Evolutionary conservation across 2,329 filamentous ascomycete species (phyloP).

Genomic region (Fusarium torulosum): DNA sequence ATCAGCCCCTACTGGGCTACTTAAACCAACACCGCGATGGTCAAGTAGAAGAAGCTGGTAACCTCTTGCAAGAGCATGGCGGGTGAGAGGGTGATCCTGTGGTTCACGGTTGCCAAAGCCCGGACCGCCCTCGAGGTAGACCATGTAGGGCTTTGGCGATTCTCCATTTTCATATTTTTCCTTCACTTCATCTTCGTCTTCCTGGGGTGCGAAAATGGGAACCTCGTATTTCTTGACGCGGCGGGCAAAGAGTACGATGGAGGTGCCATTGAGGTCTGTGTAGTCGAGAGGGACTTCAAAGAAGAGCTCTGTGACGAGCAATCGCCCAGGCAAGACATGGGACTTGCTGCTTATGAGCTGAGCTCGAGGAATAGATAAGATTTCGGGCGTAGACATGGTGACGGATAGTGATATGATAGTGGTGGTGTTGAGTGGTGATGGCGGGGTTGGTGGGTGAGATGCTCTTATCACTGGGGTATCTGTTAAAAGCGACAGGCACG

Average conservation of each 20-base stretch:
- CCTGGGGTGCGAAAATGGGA: conserved; percentile 64
- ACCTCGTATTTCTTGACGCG: conserved; percentile 76
- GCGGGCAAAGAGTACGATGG: conserved; percentile 82
- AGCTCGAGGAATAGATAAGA: conserved; percentile 53
- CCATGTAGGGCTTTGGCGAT: conserved; percentile 67
- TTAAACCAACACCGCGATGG: conserved; percentile 89
- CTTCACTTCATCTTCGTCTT: conserved; percentile 34
- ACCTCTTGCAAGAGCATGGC: conserved; percentile 78
- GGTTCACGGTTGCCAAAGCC: conserved; percentile 82
- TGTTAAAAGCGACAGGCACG: not conserved
- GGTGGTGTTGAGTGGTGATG: conserved; percentile 7
- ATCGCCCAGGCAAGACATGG: conserved; percentile 69
- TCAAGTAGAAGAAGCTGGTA: conserved; percentile 92
- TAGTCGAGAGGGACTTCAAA: conserved; percentile 91
- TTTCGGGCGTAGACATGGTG: conserved; percentile 30
- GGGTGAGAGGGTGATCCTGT: conserved; percentile 78
- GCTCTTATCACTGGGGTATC: not conserved
- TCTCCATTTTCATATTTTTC: conserved; percentile 29
- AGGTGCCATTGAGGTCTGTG: conserved; percentile 68
- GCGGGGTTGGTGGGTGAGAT: conserved; percentile 30
- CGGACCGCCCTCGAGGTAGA: conserved; percentile 89
- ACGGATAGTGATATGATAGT: conserved; percentile 8
- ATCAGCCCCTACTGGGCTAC: conserved; percentile 80
- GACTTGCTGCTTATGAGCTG: conserved; percentile 58
- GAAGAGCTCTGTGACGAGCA: conserved; percentile 83